These are phyloP conservation scores for Aureobasidium sp. DNA, from an alignment of 2,329 filamentous ascomycete genomes.

Conservation along the genomic window DNA sequence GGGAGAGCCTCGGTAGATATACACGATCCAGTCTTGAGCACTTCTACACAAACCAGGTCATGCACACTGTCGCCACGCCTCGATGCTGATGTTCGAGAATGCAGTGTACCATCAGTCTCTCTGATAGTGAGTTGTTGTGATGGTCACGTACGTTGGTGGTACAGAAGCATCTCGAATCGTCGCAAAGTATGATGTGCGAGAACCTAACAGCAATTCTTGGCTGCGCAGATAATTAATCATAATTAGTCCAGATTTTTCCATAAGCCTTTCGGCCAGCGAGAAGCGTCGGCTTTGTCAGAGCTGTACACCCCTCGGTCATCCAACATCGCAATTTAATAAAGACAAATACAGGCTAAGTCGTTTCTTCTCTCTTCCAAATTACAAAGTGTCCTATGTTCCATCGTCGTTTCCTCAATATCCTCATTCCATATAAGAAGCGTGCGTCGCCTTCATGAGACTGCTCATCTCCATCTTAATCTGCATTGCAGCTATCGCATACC, in stretches of 20 bases:
- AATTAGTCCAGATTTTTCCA: constrained; percentile 8
- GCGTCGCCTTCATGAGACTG: constrained; percentile 39
- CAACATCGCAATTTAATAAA: background rate
- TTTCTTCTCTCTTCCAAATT: background rate
- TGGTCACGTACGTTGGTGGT: no score
- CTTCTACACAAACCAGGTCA: no score
- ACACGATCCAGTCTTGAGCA: no score
- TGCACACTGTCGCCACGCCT: no score
- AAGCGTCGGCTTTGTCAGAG: constrained; percentile 17
- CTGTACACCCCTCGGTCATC: background rate
- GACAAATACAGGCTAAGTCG: constrained; percentile 21
- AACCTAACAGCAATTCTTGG: background rate
- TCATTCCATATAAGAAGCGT: constrained; percentile 30
- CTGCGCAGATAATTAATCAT: background rate
- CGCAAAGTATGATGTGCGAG: no score
- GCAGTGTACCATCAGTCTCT: no score
- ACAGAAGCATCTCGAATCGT: no score
- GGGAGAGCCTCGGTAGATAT: background rate
- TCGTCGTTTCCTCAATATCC: background rate
- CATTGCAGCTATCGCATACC: constrained; percentile 44
- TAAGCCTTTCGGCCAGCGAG: constrained; percentile 5
- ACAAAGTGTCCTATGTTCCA: constrained; percentile 4
- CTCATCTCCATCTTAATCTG: constrained; percentile 46
- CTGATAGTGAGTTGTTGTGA: no score
- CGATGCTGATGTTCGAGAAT: no score